Base-by-base conservation (phyloP, 495 filamentous ascomycete genomes). In the Chaetomium fimeti region DNA sequence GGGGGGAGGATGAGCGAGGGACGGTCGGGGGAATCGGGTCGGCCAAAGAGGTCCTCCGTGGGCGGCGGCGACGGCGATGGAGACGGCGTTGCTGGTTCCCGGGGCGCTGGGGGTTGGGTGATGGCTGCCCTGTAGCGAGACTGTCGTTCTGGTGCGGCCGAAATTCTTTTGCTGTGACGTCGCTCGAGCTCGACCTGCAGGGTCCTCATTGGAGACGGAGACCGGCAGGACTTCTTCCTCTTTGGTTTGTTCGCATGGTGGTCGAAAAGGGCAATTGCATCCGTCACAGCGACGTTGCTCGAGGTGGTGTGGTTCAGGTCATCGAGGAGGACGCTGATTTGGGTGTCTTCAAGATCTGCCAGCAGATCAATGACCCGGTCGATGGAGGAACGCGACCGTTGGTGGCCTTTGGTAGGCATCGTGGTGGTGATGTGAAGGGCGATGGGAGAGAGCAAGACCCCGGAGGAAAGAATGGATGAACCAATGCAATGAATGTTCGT, bases 351-450 rank as follows among this genome's bases (percentile, higher is more conserved):
- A 36, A 77, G 67, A 61, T 76, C 75, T 53, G 69, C 68, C 64
- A 77, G 72, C 67, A 77, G 73, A 59, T 74, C 73, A 32, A 77
- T 66, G 66, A 76, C 74, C 20, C 72, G 74, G 73, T 77, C 75
- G 67, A 77, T 67, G 15, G 75, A 77, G 45, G 75, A 77, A 24
- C 69, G 67, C 53, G 69, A 69, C 48, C 73, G 71, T 51, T 68
- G 68, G 57, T 73, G 75, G 49, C 72, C 65, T 51, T 70, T 69
- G 66, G 66, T 67, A 24, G 75, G 61, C 75, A 77, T 77, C 15
- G 64, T 68, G 63, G 61, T 45, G 43, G 47, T 20, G 22, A 15
- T 28, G 38, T 40, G 16, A 8, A 5, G 32, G 3, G 36, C 16
- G 36, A 57, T 38, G 15, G 12, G n/a, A 52, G 32, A 36, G 32